These are phyloP conservation scores for Penicillium goetzii DNA, from an alignment of 495 filamentous ascomycete species.

Conservation along the genomic window DNA sequence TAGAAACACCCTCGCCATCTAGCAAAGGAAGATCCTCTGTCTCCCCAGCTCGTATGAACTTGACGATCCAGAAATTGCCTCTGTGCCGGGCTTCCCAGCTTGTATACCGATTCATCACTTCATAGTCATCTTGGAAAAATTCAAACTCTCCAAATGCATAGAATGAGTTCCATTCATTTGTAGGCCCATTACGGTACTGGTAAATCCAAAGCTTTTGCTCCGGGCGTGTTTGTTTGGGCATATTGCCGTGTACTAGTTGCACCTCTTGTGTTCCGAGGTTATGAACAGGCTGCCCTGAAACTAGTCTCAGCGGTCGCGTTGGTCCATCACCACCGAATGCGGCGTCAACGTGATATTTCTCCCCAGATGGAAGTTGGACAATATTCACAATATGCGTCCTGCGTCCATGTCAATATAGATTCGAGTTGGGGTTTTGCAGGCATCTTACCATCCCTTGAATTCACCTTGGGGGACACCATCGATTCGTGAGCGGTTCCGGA, in stretches of 20 bases:
- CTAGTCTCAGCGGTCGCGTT: conserved; percentile 56
- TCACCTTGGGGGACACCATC: conserved; percentile 38
- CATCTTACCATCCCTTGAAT: conserved; percentile 48
- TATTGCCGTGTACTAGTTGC: conserved; percentile 49
- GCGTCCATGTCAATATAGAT: neutral
- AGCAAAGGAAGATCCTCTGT: conserved; percentile 13
- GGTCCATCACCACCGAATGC: conserved; percentile 70
- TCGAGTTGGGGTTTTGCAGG: neutral
- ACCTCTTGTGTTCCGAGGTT: conserved; percentile 57
- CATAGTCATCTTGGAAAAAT: conserved; percentile 65
- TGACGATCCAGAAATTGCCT: conserved; percentile 54
- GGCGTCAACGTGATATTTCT: conserved; percentile 67
- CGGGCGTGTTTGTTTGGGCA: conserved; percentile 46
- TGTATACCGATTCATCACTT: conserved; percentile 64
- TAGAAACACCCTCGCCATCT: conserved; percentile 27
- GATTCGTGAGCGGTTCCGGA: conserved; percentile 39
- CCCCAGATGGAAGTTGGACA: conserved; percentile 52
- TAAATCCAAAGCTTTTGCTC: conserved; percentile 63
- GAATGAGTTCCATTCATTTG: conserved; percentile 55
- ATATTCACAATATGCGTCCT: conserved; percentile 76
- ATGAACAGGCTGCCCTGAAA: conserved; percentile 37
- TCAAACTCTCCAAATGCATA: conserved; percentile 66
- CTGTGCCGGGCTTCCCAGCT: conserved; percentile 55
- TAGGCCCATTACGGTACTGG: conserved; percentile 54
- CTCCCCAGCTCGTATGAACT: conserved; percentile 54